Percentiles rank a stretch among this genome's conserved stretches.
Evolutionary conservation across 2,329 filamentous ascomycete species (phyloP).

Genomic region (Alternaria sp.): DNA sequence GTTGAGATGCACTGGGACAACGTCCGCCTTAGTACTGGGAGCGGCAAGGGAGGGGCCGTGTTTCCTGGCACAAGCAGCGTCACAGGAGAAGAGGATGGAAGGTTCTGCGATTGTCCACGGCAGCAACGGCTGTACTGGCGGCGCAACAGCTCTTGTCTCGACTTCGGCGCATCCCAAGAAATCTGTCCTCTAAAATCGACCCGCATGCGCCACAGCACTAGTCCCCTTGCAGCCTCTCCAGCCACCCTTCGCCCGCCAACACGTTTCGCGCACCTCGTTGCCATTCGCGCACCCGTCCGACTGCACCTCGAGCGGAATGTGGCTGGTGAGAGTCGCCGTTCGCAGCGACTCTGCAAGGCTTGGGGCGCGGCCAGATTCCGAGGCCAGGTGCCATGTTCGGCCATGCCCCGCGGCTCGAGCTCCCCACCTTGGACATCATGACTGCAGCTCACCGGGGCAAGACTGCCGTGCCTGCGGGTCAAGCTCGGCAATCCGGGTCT

Average conservation of each 20-base stretch:
- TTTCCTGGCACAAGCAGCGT: slow-evolving; percentile 1
- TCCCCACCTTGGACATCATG: slow-evolving; percentile 12
- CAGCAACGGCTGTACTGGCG: slow-evolving; percentile 11
- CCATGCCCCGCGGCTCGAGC: slow-evolving; percentile 1
- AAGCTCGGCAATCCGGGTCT: neutral
- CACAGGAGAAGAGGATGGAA: slow-evolving; percentile 7
- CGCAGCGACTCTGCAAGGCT: neutral
- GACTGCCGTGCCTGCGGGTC: slow-evolving; percentile 1
- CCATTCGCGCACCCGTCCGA: neutral
- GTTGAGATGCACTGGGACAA: neutral
- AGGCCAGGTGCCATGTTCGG: neutral
- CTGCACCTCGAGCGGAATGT: neutral
- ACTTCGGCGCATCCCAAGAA: slow-evolving; percentile 13
- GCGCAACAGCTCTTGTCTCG: slow-evolving; percentile 15
- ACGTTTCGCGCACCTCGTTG: slow-evolving; percentile 4
- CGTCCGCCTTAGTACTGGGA: neutral
- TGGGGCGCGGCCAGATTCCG: slow-evolving; percentile 3
- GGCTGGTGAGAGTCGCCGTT: neutral
- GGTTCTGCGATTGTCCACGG: slow-evolving; percentile 9
- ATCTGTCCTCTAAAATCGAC: slow-evolving; percentile 17
- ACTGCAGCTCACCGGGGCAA: neutral
- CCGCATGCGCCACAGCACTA: slow-evolving; percentile 16
- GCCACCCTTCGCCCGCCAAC: slow-evolving; percentile 8
- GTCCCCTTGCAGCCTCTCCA: slow-evolving; percentile 1
- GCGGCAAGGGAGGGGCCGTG: slow-evolving; percentile 1